These are phyloP conservation scores for Chlorella sp. DNA, from an alignment of 139 green algal species.

Conservation along the genomic window DNA sequence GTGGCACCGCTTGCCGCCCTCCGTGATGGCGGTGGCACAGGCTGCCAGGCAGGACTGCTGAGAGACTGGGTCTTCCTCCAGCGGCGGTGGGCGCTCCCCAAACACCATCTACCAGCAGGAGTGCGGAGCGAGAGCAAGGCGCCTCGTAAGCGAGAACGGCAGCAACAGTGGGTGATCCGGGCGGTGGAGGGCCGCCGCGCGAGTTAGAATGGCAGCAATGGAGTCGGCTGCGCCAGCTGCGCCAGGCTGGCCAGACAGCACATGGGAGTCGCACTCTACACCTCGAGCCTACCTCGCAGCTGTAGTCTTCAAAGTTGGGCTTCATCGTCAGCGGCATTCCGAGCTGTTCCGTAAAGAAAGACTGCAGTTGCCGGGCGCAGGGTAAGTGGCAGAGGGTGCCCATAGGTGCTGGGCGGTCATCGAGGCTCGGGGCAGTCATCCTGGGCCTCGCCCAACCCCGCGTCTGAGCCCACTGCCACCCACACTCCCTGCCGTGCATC, in stretches of 20 bases:
- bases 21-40: constrained; percentile 38
- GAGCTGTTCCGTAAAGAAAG: constrained; percentile 87
- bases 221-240: too few species aligned
- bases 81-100: constrained; percentile 64
- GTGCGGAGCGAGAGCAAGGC: too few species aligned
- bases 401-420: too few species aligned
- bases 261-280: neutral
- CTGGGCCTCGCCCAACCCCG: too few species aligned
- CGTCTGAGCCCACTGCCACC: too few species aligned
- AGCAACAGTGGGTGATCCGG: too few species aligned
- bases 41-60: constrained; percentile 55
- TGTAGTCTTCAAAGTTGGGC: constrained; percentile 74
- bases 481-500: neutral
- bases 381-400: too few species aligned
- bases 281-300: constrained; percentile 67
- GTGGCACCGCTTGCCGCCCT: constrained; percentile 9
- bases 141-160: too few species aligned
- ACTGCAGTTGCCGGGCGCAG: constrained; percentile 64
- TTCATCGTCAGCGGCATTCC: constrained; percentile 86
- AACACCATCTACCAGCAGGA: constrained; percentile 78
- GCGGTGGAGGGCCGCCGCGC: too few species aligned
- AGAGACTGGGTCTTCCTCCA: constrained; percentile 67
- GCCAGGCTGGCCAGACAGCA: too few species aligned
- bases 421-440: neutral
- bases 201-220: too few species aligned